Evolutionary conservation across 208 protist genomes (phyloP).

Genomic region (Trypanosoma brucei): DNA sequence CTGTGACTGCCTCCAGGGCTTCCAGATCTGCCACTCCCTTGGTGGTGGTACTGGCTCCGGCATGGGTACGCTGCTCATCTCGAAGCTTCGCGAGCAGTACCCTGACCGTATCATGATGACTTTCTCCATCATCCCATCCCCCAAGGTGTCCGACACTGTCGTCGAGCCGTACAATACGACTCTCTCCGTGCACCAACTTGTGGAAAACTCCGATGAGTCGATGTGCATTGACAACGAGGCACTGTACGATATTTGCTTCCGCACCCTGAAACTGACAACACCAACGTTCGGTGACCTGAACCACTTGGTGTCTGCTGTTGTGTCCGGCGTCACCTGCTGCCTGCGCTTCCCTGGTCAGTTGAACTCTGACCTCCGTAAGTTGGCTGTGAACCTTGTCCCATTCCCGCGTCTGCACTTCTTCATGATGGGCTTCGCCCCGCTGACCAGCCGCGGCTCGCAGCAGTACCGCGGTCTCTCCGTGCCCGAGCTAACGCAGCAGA

Average conservation of each 20-base stretch:
- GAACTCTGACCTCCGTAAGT: constrained; percentile 95
- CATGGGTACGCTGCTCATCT: constrained; percentile 97
- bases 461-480: constrained; percentile 91
- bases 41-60: constrained; percentile 97
- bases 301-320: constrained; percentile 93
- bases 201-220: constrained; percentile 96
- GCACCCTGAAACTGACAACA: constrained; percentile 95
- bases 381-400: constrained; percentile 97
- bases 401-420: constrained; percentile 99
- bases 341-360: constrained; percentile 97
- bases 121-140: constrained; percentile 98
- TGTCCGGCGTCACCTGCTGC: constrained; percentile 95
- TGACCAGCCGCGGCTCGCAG: constrained; percentile 83
- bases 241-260: constrained; percentile 98
- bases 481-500: constrained; percentile 95
- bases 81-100: constrained; percentile 98
- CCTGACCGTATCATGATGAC: constrained; percentile 98
- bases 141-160: constrained; percentile 97
- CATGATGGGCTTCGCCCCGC: constrained; percentile 95
- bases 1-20: constrained; percentile 98
- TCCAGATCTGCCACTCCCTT: constrained; percentile 98
- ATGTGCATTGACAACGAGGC: constrained; percentile 99
- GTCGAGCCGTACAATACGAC: constrained; percentile 98
- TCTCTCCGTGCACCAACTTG: constrained; percentile 97
- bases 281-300: constrained; percentile 97